Base-by-base conservation (phyloP, 2,329 filamentous ascomycete species). In the Cladosporium sp. region DNA sequence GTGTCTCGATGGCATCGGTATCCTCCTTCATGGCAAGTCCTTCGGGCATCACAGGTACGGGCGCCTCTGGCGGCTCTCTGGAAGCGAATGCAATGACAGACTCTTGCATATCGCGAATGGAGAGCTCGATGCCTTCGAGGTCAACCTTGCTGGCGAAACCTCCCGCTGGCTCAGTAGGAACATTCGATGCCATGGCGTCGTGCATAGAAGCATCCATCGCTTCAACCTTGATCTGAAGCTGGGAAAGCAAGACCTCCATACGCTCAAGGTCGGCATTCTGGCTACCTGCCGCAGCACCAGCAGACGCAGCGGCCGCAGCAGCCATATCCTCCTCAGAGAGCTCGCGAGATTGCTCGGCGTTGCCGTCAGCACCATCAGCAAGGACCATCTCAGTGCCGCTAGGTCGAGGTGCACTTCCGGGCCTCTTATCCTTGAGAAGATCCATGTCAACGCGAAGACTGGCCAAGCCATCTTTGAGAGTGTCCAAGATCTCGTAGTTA, bases 401-500 rank as follows among this genome's bases (percentile, higher is more conserved):
- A 8, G 51, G 39, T 20, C 51, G 51, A 24, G 51, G 51, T 28
- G 44, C 51, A 4, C 81, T 81, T 8, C 61, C 57, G 19, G 37
- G 72, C 74, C 9, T 66, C 69, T 73, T 75, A 22, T 87, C 84
- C n/a, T 89, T 88, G 37, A 97, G 79, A 19, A 81, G 80, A 57
- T 91, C 88, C 62, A 97, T 89, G 49, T 97, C 92, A 1, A 83
- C 80, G 54, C 86, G 86, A 15, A 97, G 80, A 37, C 81, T 82
- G 42, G 88, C 85, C 8, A 97, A 78, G 0, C 91, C 92, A n/a
- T 86, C 82, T 70, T 89, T 95, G 57, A 97, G 80, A 0, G 90
- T 90, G 59, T 96, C 90, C 1, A 97, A 79, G 53, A 97, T 92
- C 73, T 97, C 91, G 62, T 96, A 90, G 59, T 89, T 93, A 58